These are phyloP conservation scores for Nicotiana tomentosiformis DNA, from an alignment of 257 asterid genomes.

Conservation along the genomic window DNA sequence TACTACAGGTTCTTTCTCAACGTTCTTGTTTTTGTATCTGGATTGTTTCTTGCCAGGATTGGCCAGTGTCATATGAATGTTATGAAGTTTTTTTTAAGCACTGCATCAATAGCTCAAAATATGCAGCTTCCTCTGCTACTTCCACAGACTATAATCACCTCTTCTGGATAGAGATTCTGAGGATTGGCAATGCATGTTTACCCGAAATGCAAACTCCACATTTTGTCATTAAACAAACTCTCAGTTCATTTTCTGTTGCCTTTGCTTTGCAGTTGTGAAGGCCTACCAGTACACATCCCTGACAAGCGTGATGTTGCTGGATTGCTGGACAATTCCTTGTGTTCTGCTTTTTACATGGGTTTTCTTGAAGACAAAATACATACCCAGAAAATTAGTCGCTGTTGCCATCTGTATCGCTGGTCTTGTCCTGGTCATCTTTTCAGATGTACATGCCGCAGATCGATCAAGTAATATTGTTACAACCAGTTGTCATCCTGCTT, in stretches of 20 bases:
- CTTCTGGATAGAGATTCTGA: background rate
- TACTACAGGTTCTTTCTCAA: background rate
- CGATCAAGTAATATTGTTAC: conserved; percentile 46
- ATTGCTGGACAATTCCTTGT: conserved; percentile 96
- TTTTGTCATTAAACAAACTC: background rate
- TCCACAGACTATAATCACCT: background rate
- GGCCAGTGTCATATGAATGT: background rate
- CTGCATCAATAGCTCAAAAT: background rate
- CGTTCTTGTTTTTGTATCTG: background rate
- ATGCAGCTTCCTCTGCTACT: background rate
- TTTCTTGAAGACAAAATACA: conserved; percentile 75
- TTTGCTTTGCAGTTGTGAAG: conserved; percentile 67
- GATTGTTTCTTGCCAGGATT: background rate
- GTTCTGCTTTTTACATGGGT: conserved; percentile 84
- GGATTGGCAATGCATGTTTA: conserved; percentile 1
- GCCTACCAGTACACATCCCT: conserved; percentile 92
- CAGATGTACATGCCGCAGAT: conserved; percentile 83
- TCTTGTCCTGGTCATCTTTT: conserved; percentile 65
- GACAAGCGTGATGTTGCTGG: conserved; percentile 91
- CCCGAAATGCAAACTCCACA: background rate
- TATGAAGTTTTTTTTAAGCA: background rate
- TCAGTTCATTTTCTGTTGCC: conserved; percentile 3
- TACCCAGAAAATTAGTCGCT: conserved; percentile 53
- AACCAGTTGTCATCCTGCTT: background rate
- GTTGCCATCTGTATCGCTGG: conserved; percentile 72